Evolutionary conservation across 139 green algal species (phyloP), one percentile per base, ranked within the genome.

Genomic region (Chlorella sp.): DNA sequence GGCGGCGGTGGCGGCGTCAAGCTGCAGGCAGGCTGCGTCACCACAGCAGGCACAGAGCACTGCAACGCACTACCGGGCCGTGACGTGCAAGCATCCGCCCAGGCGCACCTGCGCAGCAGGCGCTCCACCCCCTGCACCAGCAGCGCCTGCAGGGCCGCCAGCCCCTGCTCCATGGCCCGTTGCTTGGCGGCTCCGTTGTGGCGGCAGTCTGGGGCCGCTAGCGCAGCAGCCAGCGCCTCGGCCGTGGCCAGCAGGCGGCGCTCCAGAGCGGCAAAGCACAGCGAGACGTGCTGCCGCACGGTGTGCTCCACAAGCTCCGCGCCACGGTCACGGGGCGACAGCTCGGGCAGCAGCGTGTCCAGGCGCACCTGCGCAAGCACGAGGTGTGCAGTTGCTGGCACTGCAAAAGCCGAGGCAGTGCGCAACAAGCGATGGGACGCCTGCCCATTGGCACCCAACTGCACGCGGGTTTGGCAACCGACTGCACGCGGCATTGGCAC

Each of bases 291-390:
- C 48, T 90, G 85, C 73, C 89, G 84, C 40, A 96, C 87, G 30
- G 78, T 89, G 77, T 78, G 76, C 54, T 90, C 81, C 38, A 92
- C 88, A 38, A 95, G 67, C 87, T 93, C 93, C 14, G 82, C 65
- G 3, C 89, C 91, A 76, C 85, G 88, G 81, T 95, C 91, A 36
- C 73, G 76, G 26, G 94, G 88, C 2, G 76, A 85, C 48, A 96
- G 87, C 83, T 97, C 94, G 13, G 93, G 94, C 75, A 97, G 90
- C 70, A 93, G 80, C 38, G 60, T 81, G 58, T 93, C 83, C 56
- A 97, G 73, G 36, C 92, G 89, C 46, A 80, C 51, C 51, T 60
- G 51, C 14, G n/a, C n/a, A n/a, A 24, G 51, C 13, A 11, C 51
- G 14, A 24, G 14, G 2, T 26, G 51, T 60, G 51, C 51, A 60